phyloP scores from a whole-genome alignment of 2,329 filamentous ascomycete genomes.

The Exserohilum turcica region DNA sequence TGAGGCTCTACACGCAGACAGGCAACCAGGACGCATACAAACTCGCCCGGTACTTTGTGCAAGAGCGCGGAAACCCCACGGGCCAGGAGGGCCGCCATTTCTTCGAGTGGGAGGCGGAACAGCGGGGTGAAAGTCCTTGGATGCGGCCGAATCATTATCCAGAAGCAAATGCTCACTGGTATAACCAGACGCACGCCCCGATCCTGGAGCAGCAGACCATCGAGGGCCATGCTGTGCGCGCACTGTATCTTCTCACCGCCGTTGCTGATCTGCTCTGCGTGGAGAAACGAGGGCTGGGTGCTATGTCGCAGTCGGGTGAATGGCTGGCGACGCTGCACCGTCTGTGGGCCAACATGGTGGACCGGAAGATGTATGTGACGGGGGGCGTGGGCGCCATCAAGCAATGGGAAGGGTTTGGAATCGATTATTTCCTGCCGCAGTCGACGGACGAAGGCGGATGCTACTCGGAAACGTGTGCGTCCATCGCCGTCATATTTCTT shows the following conservation, averaged over 20 bases:
- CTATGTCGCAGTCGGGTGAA: slow-evolving; percentile 5
- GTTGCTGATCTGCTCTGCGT: slow-evolving; percentile 57
- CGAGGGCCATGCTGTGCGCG: slow-evolving; percentile 65
- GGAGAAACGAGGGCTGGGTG: slow-evolving; percentile 40
- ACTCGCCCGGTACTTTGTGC: slow-evolving; percentile 62
- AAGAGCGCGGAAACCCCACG: slow-evolving; percentile 61
- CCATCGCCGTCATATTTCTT: slow-evolving; percentile 17
- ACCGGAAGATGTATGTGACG: slow-evolving; percentile 67
- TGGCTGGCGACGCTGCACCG: slow-evolving; percentile 48
- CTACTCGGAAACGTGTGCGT: slow-evolving; percentile 64
- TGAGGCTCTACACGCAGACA: slow-evolving; percentile 54
- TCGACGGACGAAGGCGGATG: slow-evolving; percentile 66
- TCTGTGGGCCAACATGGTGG: slow-evolving; percentile 66
- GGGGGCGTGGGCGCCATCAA: slow-evolving; percentile 64
- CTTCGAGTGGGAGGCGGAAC: slow-evolving; percentile 60
- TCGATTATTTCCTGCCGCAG: slow-evolving; percentile 63
- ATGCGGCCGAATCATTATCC: slow-evolving; percentile 57
- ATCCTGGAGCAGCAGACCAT: slow-evolving; percentile 60
- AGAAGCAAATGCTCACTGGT: slow-evolving; percentile 51
- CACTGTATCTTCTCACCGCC: slow-evolving; percentile 65
- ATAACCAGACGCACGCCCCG: slow-evolving; percentile 62
- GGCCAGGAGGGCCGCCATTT: slow-evolving; percentile 59
- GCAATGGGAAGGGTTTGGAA: slow-evolving; percentile 66
- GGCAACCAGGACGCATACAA: slow-evolving; percentile 47
- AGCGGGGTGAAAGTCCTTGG: slow-evolving; percentile 57